Percentiles rank a stretch among this genome's conserved stretches.
Evolutionary conservation across 2,329 filamentous ascomycete genomes (phyloP).

Genomic region (Paradendryphiella salina): DNA sequence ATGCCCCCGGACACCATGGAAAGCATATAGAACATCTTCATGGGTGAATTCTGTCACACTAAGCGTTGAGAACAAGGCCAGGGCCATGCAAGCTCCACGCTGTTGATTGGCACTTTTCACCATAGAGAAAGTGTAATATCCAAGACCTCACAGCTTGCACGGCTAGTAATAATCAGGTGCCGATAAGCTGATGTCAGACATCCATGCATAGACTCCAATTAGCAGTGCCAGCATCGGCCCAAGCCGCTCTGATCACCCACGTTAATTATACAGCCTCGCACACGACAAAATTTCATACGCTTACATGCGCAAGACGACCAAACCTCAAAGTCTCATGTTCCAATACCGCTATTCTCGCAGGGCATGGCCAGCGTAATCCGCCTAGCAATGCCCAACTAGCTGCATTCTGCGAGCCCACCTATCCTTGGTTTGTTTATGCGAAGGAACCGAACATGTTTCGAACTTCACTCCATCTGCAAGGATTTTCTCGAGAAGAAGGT

Average conservation of each 20-base stretch:
- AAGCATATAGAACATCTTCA: constrained; percentile 10
- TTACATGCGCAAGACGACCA: too few species aligned
- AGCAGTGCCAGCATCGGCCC: too few species aligned
- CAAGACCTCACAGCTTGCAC: neutral
- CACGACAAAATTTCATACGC: too few species aligned
- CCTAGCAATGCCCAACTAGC: neutral
- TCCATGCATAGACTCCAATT: neutral
- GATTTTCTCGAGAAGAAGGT: constrained; percentile 11
- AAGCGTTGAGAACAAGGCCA: neutral
- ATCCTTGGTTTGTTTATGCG: constrained; percentile 8
- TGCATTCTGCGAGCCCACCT: neutral
- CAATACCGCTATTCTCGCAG: neutral
- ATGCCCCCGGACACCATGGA: constrained; percentile 44
- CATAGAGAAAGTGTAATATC: too few species aligned
- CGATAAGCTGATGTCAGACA: neutral
- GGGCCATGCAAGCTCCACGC: neutral
- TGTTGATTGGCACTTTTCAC: too few species aligned
- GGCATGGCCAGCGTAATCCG: neutral
- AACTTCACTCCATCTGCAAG: constrained; percentile 12
- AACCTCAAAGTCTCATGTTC: too few species aligned
- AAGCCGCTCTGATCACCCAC: too few species aligned
- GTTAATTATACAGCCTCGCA: too few species aligned
- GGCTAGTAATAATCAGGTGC: constrained; percentile 7
- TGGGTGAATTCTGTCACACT: neutral
- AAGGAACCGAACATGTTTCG: constrained; percentile 40